A percentile compares a stretch with the other conserved stretches of the same genome.
Evolutionary conservation across 306 rosid species (phyloP).

Genomic region (Cicer arietinum): DNA sequence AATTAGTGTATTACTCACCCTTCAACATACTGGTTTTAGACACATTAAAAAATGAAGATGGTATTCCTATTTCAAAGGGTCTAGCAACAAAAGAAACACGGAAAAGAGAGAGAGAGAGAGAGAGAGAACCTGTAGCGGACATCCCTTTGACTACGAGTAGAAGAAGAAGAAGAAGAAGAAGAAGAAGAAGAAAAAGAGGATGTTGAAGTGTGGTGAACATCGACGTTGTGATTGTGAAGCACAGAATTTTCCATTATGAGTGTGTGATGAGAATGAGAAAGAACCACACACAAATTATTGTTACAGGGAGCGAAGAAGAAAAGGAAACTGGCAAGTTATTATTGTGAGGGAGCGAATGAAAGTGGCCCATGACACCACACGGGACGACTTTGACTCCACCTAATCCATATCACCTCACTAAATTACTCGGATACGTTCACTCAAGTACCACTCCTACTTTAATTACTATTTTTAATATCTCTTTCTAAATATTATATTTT

Average conservation of each 20-base stretch:
- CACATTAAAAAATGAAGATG: not conserved
- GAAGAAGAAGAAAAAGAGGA: constrained; percentile 39
- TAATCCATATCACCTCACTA: constrained; percentile 24
- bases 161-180: constrained; percentile 47
- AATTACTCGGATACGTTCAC: too few relatives aligned
- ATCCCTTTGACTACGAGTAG: constrained; percentile 58
- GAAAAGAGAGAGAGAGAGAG: constrained; percentile 38
- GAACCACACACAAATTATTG: not conserved
- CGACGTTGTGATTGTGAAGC: constrained; percentile 41
- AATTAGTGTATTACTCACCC: too few relatives aligned
- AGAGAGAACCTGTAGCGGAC: constrained; percentile 77
- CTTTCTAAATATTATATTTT: too few relatives aligned
- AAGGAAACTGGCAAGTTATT: constrained; percentile 22
- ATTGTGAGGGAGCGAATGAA: constrained; percentile 28
- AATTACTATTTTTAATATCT: too few relatives aligned
- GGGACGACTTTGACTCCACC: constrained; percentile 28
- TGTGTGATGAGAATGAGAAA: not conserved
- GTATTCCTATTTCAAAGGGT: not conserved
- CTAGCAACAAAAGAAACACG: not conserved
- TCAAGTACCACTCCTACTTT: too few relatives aligned
- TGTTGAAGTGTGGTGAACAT: constrained; percentile 40
- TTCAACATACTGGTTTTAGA: too few relatives aligned
- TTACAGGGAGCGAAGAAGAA: not conserved
- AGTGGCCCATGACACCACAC: constrained; percentile 1
- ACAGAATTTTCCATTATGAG: constrained; percentile 51